phyloP scores from a whole-genome alignment of 2,329 filamentous ascomycete species.

The Beauveria rudraprayagi region DNA sequence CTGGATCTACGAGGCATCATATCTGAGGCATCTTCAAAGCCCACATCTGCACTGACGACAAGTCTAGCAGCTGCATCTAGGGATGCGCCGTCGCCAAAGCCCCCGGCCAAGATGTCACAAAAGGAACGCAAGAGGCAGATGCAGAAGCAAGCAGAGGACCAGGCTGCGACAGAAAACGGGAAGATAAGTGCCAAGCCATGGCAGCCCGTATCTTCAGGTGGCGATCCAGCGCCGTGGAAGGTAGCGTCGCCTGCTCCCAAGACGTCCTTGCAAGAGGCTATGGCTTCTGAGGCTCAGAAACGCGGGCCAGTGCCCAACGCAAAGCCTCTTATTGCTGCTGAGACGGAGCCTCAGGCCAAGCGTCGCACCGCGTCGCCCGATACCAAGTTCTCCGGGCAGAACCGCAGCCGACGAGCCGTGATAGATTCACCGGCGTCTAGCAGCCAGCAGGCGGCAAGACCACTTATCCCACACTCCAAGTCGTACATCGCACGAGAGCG shows the following conservation, averaged over 20 bases:
- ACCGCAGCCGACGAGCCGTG: conserved; percentile 28
- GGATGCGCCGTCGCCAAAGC: conserved; percentile 25
- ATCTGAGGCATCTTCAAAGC: conserved; percentile 45
- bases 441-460: conserved; percentile 26
- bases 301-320: conserved; percentile 23
- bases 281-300: conserved; percentile 25
- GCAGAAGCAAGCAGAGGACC: conserved; percentile 50
- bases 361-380: conserved; percentile 52
- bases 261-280: conserved; percentile 41
- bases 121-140: conserved; percentile 84
- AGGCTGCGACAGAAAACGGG: conserved; percentile 30
- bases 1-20: conserved; percentile 73
- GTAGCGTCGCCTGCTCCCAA: conserved; percentile 40
- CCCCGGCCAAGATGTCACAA: conserved; percentile 66
- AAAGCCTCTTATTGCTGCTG: conserved; percentile 37
- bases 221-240: conserved; percentile 58
- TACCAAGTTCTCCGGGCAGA: conserved; percentile 54
- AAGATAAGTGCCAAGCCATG: conserved; percentile 32
- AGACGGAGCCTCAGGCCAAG: conserved; percentile 31
- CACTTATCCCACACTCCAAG: conserved; percentile 51
- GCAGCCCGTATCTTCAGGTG: conserved; percentile 33
- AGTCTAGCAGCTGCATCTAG: conserved; percentile 42
- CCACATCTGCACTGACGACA: conserved; percentile 45
- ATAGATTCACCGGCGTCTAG: conserved; percentile 18
- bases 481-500: conserved; percentile 49